Evolutionary conservation across 345 rosid genomes (phyloP).

Genomic region (Firmiana major): DNA sequence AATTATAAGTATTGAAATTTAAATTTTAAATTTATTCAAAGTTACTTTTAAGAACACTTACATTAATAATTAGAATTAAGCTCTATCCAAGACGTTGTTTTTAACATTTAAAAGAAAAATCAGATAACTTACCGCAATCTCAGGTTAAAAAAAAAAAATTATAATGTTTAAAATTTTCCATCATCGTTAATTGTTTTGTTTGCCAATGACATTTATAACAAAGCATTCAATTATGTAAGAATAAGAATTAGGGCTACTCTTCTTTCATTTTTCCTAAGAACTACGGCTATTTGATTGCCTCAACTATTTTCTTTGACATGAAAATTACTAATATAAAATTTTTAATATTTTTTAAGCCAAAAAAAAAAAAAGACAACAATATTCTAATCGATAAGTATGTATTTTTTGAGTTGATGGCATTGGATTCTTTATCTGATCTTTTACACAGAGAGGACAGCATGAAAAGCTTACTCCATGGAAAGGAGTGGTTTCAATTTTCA

Average conservation of each 20-base stretch:
- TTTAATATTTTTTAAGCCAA: too few species aligned
- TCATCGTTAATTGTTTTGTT: not conserved
- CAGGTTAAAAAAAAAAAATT: not conserved
- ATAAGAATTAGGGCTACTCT: not conserved
- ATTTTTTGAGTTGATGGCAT: not conserved
- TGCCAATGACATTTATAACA: not conserved
- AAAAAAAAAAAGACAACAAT: too few species aligned
- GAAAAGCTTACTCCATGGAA: not conserved
- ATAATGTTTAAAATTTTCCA: not conserved
- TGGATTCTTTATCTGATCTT: not conserved
- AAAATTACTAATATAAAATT: not conserved
- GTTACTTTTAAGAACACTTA: too few species aligned
- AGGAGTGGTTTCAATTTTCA: not conserved
- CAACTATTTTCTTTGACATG: not conserved
- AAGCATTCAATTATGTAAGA: not conserved
- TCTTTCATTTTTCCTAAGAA: not conserved
- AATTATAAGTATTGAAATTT: too few species aligned
- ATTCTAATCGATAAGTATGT: not conserved
- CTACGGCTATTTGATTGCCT: not conserved
- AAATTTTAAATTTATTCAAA: too few species aligned
- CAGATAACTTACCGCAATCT: not conserved
- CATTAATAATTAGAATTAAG: too few species aligned
- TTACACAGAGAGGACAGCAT: not conserved
- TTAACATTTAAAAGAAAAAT: too few species aligned
- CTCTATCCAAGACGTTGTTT: not conserved